Evolutionary conservation across 805 yeast species (phyloP).

Genomic region (Maudiozyma saulgeensis): DNA sequence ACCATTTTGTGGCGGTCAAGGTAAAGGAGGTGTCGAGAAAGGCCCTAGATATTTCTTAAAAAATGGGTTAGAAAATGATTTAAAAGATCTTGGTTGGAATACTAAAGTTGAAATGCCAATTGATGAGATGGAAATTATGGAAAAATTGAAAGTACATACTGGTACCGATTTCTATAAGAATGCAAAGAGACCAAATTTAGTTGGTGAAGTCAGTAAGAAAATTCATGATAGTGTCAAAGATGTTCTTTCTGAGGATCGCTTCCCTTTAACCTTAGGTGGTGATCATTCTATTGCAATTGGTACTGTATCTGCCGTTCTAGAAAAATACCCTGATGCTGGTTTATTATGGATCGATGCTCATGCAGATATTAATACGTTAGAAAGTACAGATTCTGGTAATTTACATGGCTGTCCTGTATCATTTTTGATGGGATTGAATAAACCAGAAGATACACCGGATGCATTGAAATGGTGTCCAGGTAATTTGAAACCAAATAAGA

Average conservation of each 20-base stretch:
- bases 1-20: constrained; percentile 95
- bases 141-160: constrained; percentile 33
- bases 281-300: constrained; percentile 96
- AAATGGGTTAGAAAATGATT: constrained; percentile 56
- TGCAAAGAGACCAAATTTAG: constrained; percentile 67
- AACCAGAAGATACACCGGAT: constrained; percentile 44
- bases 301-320: constrained; percentile 76
- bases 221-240: constrained; percentile 52
- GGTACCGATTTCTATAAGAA: constrained; percentile 42
- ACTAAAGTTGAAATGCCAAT: constrained; percentile 47
- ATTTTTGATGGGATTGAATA: constrained; percentile 75
- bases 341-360: constrained; percentile 96
- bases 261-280: constrained; percentile 88
- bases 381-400: constrained; percentile 77
- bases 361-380: constrained; percentile 90
- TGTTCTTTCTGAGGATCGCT: constrained; percentile 38
- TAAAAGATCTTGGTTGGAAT: constrained; percentile 67
- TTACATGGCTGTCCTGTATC: constrained; percentile 96
- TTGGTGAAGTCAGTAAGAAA: constrained; percentile 57
- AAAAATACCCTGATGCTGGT: constrained; percentile 76
- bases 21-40: constrained; percentile 82
- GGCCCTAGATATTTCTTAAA: constrained; percentile 81
- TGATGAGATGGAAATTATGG: constrained; percentile 36
- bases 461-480: constrained; percentile 76
- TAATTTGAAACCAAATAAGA: constrained; percentile 52